Conservation (phyloP, 371 early-diverging fungal genomes). For the Agmasoma carcini region DNA sequence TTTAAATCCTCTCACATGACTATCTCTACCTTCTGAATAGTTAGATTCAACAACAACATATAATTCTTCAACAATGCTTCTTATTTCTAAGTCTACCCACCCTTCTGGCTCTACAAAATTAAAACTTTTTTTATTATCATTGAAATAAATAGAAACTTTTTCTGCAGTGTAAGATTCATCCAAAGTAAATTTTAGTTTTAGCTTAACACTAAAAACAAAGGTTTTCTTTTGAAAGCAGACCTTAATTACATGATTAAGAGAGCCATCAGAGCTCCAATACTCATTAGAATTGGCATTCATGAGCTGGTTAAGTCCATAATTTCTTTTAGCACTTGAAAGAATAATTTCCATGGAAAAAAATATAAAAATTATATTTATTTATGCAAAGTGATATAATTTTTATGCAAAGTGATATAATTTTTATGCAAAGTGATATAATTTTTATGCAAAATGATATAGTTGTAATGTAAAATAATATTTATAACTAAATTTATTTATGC, state of each 20-base stretch:
- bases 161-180: conserved; percentile 81
- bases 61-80: conserved; percentile 56
- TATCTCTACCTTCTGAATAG: conserved; percentile 73
- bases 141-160: conserved; percentile 59
- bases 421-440: too few relatives aligned
- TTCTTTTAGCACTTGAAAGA: conserved; percentile 50
- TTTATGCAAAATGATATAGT: too few relatives aligned
- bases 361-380: too few relatives aligned
- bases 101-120: conserved; percentile 60
- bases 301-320: conserved; percentile 52
- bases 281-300: conserved; percentile 33
- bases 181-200: conserved; percentile 62
- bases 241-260: conserved; percentile 51
- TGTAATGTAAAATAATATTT: too few relatives aligned
- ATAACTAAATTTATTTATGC: too few relatives aligned
- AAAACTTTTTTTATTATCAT: conserved; percentile 60
- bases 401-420: too few relatives aligned
- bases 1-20: conserved; percentile 65
- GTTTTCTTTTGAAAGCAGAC: conserved; percentile 41
- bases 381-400: too few relatives aligned
- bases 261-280: conserved; percentile 53
- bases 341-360: conserved; percentile 52
- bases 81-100: conserved; percentile 58
- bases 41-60: conserved; percentile 66
- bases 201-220: conserved; percentile 56